Evolutionary conservation across 177 flowering plant species (phyloP).

Genomic region (Vitis hybrid): DNA sequence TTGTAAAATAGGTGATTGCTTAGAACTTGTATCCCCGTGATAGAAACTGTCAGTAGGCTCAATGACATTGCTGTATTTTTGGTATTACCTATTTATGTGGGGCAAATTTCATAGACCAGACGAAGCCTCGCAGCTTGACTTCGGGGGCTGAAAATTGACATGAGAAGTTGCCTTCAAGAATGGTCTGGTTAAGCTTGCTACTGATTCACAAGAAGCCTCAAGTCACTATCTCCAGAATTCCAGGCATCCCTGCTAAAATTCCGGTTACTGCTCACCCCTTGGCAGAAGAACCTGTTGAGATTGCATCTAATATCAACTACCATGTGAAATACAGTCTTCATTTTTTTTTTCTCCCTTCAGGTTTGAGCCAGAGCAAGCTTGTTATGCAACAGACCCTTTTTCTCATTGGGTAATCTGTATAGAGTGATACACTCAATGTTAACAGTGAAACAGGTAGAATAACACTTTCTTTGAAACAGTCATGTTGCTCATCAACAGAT

Average conservation of each 20-base stretch:
- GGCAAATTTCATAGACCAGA: too few species aligned
- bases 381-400: conserved; percentile 70
- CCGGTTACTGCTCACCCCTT: conserved; percentile 68
- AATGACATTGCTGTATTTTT: too few species aligned
- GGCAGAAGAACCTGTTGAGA: conserved; percentile 55
- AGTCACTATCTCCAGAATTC: too few species aligned
- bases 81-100: too few species aligned
- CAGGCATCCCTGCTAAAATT: conserved; percentile 29
- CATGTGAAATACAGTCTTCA: conserved; percentile 84
- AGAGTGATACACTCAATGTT: conserved; percentile 69
- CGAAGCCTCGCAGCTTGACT: too few species aligned
- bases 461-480: conserved; percentile 86
- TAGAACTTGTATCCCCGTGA: too few species aligned
- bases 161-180: too few species aligned
- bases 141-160: too few species aligned
- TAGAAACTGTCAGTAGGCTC: too few species aligned
- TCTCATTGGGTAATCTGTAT: conserved; percentile 87
- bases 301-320: conserved; percentile 84
- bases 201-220: too few species aligned
- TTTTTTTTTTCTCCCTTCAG: conserved; percentile 70
- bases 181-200: too few species aligned
- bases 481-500: conserved; percentile 75
- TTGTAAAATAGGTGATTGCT: too few species aligned
- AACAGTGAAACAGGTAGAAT: conserved; percentile 60
- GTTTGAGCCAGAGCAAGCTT: conserved; percentile 92